Percentiles rank a stretch among this genome's conserved stretches.
phyloP scores from a whole-genome alignment of 345 rosid genomes.

The Rhodomyrtus tomentosa region DNA sequence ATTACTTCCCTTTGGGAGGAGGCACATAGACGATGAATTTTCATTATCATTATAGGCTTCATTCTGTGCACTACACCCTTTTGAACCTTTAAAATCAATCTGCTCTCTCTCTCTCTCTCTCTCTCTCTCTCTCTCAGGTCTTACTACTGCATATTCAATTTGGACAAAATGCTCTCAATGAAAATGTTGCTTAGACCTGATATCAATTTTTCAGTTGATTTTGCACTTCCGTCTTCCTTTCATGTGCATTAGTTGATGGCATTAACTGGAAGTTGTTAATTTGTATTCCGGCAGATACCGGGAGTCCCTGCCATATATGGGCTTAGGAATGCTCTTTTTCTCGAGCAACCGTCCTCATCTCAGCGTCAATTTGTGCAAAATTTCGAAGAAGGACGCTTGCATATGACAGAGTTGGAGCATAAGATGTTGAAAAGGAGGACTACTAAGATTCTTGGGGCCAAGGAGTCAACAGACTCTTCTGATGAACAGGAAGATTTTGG shows the following conservation, averaged over 20 bases:
- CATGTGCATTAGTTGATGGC: not conserved
- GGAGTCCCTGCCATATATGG: constrained; percentile 75
- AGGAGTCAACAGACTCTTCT: constrained; percentile 6
- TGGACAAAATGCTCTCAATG: not conserved
- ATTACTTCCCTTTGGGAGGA: not conserved
- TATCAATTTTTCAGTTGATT: not conserved
- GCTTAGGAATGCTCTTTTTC: constrained; percentile 59
- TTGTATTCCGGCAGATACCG: constrained; percentile 38
- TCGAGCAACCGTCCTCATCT: constrained; percentile 67
- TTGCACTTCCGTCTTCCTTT: not conserved
- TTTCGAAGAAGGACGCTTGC: constrained; percentile 50
- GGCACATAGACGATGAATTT: not conserved
- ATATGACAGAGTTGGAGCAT: constrained; percentile 37
- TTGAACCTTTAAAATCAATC: not conserved
- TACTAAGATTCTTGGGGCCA: constrained; percentile 14
- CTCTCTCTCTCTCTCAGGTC: no score
- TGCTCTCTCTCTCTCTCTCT: not conserved
- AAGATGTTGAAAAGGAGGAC: constrained; percentile 32
- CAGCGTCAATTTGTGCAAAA: constrained; percentile 49
- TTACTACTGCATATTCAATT: not conserved
- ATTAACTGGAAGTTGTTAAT: not conserved
- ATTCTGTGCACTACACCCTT: not conserved
- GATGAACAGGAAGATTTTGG: constrained; percentile 25
- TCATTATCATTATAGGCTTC: not conserved
- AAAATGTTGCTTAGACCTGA: not conserved